A percentile compares a stretch with the other conserved stretches of the same genome.
phyloP scores from a whole-genome alignment of 306 rosid genomes.

The Morella rubra region DNA sequence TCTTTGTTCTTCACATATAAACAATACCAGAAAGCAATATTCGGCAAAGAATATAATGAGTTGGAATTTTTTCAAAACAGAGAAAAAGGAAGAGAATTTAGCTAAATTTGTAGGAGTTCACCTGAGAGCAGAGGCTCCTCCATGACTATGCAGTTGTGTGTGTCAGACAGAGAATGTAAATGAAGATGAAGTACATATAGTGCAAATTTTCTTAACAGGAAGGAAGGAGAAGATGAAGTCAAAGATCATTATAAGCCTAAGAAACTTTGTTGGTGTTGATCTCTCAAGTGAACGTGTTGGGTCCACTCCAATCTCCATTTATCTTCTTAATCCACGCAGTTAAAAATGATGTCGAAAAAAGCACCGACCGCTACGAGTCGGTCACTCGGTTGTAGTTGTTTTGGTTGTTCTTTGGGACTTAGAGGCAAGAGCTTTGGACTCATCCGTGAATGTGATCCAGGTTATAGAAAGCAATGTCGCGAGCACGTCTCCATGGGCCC shows the following conservation, averaged over 20 bases:
- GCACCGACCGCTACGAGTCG: too few relatives aligned
- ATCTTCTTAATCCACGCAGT: neutral
- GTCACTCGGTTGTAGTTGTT: too few relatives aligned
- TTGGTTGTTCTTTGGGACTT: too few relatives aligned
- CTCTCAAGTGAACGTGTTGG: neutral
- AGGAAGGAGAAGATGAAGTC: neutral
- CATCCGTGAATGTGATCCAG: too few relatives aligned
- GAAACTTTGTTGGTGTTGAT: neutral
- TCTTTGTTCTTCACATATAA: slow-evolving; percentile 41
- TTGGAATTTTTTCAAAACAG: neutral
- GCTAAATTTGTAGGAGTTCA: slow-evolving; percentile 23
- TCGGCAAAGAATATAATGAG: neutral
- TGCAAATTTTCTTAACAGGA: neutral
- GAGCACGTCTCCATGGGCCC: too few relatives aligned
- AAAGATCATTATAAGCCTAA: neutral
- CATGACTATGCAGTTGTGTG: slow-evolving; percentile 32
- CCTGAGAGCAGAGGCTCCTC: slow-evolving; percentile 78
- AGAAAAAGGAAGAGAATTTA: neutral
- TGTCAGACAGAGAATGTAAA: neutral
- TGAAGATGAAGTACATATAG: neutral
- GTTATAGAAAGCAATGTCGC: too few relatives aligned
- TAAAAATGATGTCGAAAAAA: too few relatives aligned
- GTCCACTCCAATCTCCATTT: neutral
- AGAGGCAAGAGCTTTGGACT: too few relatives aligned
- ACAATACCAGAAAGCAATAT: slow-evolving; percentile 28